These are phyloP conservation scores for Cercospora citrullina DNA, from an alignment of 2,329 filamentous ascomycete species.

Conservation along the genomic window DNA sequence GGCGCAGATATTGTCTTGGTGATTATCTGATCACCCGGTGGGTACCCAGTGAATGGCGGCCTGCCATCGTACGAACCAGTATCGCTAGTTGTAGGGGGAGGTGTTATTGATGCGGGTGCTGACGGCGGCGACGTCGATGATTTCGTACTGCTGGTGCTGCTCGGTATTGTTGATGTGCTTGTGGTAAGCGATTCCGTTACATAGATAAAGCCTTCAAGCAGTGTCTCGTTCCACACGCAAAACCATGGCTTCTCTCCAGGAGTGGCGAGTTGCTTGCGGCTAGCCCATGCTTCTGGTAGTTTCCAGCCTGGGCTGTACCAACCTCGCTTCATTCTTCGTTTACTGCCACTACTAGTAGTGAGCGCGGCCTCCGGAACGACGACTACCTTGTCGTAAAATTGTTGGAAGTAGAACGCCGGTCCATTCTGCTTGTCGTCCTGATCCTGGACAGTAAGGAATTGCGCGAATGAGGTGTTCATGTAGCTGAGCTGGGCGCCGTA, in stretches of 20 bases:
- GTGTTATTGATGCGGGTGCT: slow-evolving; percentile 19
- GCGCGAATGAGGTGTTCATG: slow-evolving; percentile 44
- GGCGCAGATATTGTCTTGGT: slow-evolving; percentile 6
- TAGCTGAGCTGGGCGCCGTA: slow-evolving; percentile 61
- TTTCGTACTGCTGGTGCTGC: slow-evolving; percentile 12
- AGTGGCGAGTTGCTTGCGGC: slow-evolving; percentile 47
- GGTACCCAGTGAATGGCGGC: slow-evolving; percentile 13
- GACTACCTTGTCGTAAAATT: slow-evolving; percentile 65
- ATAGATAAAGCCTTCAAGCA: slow-evolving; percentile 68
- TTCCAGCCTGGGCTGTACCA: slow-evolving; percentile 24
- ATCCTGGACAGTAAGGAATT: slow-evolving; percentile 59
- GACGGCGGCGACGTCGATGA: slow-evolving; percentile 17
- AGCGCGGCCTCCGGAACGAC: slow-evolving; percentile 48
- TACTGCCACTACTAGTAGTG: slow-evolving; percentile 27
- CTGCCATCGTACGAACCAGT: slow-evolving; percentile 3
- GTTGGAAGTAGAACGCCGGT: slow-evolving; percentile 64
- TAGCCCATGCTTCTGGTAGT: slow-evolving; percentile 19
- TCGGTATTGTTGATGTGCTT: slow-evolving; percentile 11
- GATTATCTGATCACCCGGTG: slow-evolving; percentile 11
- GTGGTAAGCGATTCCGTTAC: slow-evolving; percentile 53
- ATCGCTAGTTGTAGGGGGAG: slow-evolving; percentile 5
- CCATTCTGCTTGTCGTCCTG: slow-evolving; percentile 57
- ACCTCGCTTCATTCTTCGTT: slow-evolving; percentile 25
- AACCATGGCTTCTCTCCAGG: slow-evolving; percentile 67
- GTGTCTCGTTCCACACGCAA: slow-evolving; percentile 68